phyloP scores from a whole-genome alignment of 1,284 basidiomycete species.

The Austroboletus rostrupii region DNA sequence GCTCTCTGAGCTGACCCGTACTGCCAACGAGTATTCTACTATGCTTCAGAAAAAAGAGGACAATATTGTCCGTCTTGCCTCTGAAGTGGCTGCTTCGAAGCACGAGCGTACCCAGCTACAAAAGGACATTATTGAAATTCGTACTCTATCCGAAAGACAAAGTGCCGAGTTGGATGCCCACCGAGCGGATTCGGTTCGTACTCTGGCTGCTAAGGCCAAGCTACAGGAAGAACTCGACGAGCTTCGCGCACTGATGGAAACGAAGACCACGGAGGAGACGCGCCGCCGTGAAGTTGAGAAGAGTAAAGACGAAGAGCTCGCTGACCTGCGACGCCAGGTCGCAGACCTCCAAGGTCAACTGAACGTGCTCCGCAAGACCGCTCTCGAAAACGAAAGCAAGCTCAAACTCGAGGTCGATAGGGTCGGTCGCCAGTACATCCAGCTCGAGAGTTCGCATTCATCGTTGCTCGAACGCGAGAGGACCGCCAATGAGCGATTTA shows the following conservation, averaged over 20 bases:
- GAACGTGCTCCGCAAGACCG: slow-evolving; percentile 50
- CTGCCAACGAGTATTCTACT: slow-evolving; percentile 73
- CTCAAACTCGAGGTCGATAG: slow-evolving; percentile 68
- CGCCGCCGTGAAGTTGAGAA: slow-evolving; percentile 82
- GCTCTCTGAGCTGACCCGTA: slow-evolving; percentile 72
- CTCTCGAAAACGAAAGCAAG: slow-evolving; percentile 63
- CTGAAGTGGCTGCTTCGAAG: slow-evolving; percentile 53
- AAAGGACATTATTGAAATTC: slow-evolving; percentile 63
- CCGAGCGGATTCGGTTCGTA: slow-evolving; percentile 57
- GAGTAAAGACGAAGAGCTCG: slow-evolving; percentile 83
- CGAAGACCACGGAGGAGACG: slow-evolving; percentile 84
- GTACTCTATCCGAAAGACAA: slow-evolving; percentile 67
- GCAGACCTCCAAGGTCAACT: slow-evolving; percentile 58
- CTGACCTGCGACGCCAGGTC: slow-evolving; percentile 68
- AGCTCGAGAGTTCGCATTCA: slow-evolving; percentile 55
- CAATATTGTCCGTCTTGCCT: slow-evolving; percentile 58
- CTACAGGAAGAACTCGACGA: slow-evolving; percentile 86
- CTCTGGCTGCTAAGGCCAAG: slow-evolving; percentile 50
- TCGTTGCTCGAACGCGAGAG: slow-evolving; percentile 62
- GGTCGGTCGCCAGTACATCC: slow-evolving; percentile 50
- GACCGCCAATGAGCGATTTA: slow-evolving; percentile 47
- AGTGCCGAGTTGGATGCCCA: slow-evolving; percentile 63
- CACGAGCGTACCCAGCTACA: slow-evolving; percentile 51
- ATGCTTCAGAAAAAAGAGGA: slow-evolving; percentile 80
- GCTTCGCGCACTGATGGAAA: slow-evolving; percentile 74